Conservation (phyloP, 768 basidiomycete genomes). For the Podaxis sp. region DNA sequence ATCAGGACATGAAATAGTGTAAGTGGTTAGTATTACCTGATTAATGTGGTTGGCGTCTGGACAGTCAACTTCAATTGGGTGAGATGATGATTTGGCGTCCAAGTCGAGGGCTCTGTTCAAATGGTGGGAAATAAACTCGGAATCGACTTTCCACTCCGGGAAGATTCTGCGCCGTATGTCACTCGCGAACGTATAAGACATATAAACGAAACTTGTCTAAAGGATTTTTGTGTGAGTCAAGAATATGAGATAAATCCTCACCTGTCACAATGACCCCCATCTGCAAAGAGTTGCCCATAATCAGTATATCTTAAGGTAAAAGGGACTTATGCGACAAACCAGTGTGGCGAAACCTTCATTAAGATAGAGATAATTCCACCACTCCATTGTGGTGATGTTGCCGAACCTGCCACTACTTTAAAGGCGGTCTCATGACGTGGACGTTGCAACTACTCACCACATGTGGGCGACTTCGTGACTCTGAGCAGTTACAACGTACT, state of each 20-base stretch:
- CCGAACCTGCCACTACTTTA: constrained; percentile 63
- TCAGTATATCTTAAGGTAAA: not conserved
- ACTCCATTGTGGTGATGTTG: constrained; percentile 90
- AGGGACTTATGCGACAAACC: constrained; percentile 38
- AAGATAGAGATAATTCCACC: constrained; percentile 86
- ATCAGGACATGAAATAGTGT: not conserved
- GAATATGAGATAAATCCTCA: constrained; percentile 31
- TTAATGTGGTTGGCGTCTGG: constrained; percentile 85
- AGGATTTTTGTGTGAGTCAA: not conserved
- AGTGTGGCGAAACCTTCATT: constrained; percentile 90
- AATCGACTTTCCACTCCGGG: constrained; percentile 85
- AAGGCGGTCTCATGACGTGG: not conserved
- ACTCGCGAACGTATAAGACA: not conserved
- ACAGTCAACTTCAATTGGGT: constrained; percentile 91
- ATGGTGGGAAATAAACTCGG: constrained; percentile 78
- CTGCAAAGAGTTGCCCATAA: constrained; percentile 29
- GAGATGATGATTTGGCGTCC: constrained; percentile 85
- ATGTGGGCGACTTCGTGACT: constrained; percentile 88
- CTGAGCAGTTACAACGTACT: constrained; percentile 74
- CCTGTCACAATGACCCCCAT: constrained; percentile 86
- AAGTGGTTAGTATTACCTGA: constrained; percentile 41
- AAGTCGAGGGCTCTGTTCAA: constrained; percentile 75
- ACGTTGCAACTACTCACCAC: constrained; percentile 45
- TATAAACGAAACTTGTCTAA: constrained; percentile 46
- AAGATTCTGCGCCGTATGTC: constrained; percentile 46